Conservation (phyloP, 306 rosid species). For the Glycine tomentella region DNA sequence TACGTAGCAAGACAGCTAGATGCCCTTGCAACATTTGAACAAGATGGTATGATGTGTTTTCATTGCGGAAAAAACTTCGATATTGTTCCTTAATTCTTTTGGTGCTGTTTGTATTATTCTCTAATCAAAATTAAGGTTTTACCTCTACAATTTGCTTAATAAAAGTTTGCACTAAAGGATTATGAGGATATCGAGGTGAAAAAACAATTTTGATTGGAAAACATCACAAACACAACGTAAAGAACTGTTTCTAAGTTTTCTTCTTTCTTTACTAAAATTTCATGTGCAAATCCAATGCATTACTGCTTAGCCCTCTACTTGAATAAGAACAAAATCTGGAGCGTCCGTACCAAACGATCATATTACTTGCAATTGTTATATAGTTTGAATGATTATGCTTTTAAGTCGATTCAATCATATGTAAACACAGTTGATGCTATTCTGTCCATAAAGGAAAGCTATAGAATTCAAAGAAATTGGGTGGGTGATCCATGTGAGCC, state of each 20-base stretch:
- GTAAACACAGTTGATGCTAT: constrained; percentile 61
- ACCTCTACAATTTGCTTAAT: too few relatives aligned
- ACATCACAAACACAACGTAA: too few relatives aligned
- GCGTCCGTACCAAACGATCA: neutral
- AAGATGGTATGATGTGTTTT: constrained; percentile 61
- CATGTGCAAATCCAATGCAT: too few relatives aligned
- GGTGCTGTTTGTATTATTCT: too few relatives aligned
- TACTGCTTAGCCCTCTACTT: neutral
- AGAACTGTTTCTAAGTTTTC: too few relatives aligned
- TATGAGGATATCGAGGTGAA: too few relatives aligned
- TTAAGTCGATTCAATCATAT: constrained; percentile 19
- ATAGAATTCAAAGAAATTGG: constrained; percentile 60
- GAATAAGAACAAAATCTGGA: constrained; percentile 6
- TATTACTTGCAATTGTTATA: neutral
- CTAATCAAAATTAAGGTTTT: too few relatives aligned
- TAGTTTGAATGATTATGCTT: constrained; percentile 27
- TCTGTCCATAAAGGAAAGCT: constrained; percentile 49
- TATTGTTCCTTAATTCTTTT: too few relatives aligned
- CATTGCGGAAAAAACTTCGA: neutral
- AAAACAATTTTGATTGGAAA: too few relatives aligned
- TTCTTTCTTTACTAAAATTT: too few relatives aligned
- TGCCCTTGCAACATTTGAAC: constrained; percentile 50
- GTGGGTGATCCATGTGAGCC: constrained; percentile 77
- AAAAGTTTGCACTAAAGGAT: too few relatives aligned
- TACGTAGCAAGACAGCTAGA: constrained; percentile 49